Conservation (phyloP, 164 flowering plant species). For the Berberis thunbergii region DNA sequence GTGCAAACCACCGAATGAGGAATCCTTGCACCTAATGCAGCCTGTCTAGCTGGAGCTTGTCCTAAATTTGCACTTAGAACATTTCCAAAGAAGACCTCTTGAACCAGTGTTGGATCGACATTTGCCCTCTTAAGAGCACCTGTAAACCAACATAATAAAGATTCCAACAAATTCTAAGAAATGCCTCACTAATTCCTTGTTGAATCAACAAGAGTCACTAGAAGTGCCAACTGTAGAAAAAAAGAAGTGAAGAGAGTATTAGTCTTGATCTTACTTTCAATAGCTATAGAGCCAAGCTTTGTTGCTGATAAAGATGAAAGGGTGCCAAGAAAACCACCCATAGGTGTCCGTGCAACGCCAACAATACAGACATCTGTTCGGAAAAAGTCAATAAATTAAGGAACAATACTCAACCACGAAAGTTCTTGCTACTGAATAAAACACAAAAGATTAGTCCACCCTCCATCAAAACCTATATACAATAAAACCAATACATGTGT, state of each 20-base stretch:
- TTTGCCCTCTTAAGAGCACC: slow-evolving; percentile 87
- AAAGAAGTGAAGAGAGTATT: not conserved
- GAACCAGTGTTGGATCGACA: slow-evolving; percentile 71
- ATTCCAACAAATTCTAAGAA: too few relatives aligned
- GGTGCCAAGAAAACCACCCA: slow-evolving; percentile 89
- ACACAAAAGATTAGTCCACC: too few relatives aligned
- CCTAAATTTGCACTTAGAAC: slow-evolving; percentile 37
- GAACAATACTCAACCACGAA: too few relatives aligned
- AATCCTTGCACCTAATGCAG: slow-evolving; percentile 50
- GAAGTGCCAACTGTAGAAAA: too few relatives aligned
- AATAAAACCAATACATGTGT: too few relatives aligned
- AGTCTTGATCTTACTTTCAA: slow-evolving; percentile 37
- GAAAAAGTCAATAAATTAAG: slow-evolving; percentile 6
- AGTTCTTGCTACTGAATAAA: too few relatives aligned
- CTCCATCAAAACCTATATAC: too few relatives aligned
- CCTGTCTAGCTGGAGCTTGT: slow-evolving; percentile 99
- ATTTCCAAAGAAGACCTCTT: slow-evolving; percentile 5
- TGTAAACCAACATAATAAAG: slow-evolving; percentile 9
- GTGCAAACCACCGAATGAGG: too few relatives aligned
- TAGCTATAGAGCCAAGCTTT: slow-evolving; percentile 43
- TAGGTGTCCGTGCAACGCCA: slow-evolving; percentile 95
- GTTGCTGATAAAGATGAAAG: slow-evolving; percentile 83
- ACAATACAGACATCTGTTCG: slow-evolving; percentile 86
- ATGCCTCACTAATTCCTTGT: too few relatives aligned
- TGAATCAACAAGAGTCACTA: too few relatives aligned